These are phyloP conservation scores for Kwoniella shivajii DNA, from an alignment of 1,284 basidiomycete species.

Conservation along the genomic window DNA sequence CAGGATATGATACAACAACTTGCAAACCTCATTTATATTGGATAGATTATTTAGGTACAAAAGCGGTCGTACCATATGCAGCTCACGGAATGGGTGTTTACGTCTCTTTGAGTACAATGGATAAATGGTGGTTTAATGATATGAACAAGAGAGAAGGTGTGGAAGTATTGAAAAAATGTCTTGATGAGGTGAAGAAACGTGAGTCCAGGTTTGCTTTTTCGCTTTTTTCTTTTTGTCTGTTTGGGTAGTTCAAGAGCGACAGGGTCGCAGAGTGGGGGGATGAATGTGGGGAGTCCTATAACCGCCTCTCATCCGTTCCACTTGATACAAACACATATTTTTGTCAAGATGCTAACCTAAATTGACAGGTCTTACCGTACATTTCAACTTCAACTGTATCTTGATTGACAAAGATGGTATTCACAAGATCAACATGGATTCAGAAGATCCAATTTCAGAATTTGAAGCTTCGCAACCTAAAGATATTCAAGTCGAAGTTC, in stretches of 20 bases:
- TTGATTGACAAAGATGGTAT: slow-evolving; percentile 89
- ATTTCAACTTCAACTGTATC: slow-evolving; percentile 83
- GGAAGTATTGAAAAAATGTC: slow-evolving; percentile 78
- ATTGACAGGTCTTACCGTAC: slow-evolving; percentile 67
- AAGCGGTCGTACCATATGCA: slow-evolving; percentile 85
- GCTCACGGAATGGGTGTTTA: slow-evolving; percentile 95
- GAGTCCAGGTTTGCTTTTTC: slow-evolving; percentile 22
- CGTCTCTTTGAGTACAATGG: slow-evolving; percentile 88
- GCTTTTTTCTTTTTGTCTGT: background rate
- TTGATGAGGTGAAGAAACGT: slow-evolving; percentile 84
- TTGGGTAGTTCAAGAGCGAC: too few relatives aligned
- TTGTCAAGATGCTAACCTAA: too few relatives aligned
- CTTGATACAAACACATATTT: background rate
- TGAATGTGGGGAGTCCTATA: too few relatives aligned
- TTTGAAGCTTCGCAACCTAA: slow-evolving; percentile 25
- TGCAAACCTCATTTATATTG: slow-evolving; percentile 77
- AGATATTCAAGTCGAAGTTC: slow-evolving; percentile 28
- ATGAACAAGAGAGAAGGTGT: slow-evolving; percentile 72
- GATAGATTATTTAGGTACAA: slow-evolving; percentile 93
- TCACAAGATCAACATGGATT: slow-evolving; percentile 64
- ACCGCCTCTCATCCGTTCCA: too few relatives aligned
- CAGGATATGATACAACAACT: slow-evolving; percentile 78
- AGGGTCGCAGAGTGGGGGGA: too few relatives aligned
- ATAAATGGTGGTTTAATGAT: slow-evolving; percentile 64
- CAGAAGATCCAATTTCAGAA: slow-evolving; percentile 40